Evolutionary conservation across 129 eudicot species (phyloP).

Genomic region (Logfia minima): DNA sequence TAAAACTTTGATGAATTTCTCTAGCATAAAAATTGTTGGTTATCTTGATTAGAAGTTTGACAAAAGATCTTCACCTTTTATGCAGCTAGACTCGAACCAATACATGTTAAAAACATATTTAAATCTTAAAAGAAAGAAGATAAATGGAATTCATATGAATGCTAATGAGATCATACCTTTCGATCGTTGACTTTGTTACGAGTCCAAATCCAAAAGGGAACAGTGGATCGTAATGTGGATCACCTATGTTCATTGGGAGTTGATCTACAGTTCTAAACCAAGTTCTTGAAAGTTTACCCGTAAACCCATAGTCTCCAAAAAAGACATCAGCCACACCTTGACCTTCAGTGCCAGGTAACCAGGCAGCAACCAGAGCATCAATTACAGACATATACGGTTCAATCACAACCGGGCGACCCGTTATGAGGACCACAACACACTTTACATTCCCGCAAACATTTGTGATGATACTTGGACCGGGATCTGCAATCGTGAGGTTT

Average conservation of each 20-base stretch:
- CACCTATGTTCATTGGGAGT: conserved; percentile 68
- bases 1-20: not conserved
- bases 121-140: not conserved
- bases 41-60: not conserved
- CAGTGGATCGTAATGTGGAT: conserved; percentile 58
- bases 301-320: conserved; percentile 59
- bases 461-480: conserved; percentile 54
- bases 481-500: conserved; percentile 55
- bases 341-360: conserved; percentile 78
- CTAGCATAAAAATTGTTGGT: not conserved
- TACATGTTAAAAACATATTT: not conserved
- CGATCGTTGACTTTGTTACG: conserved; percentile 32
- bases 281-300: conserved; percentile 58
- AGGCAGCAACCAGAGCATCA: conserved; percentile 72
- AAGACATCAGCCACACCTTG: conserved; percentile 77
- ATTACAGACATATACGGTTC: conserved; percentile 55
- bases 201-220: conserved; percentile 66
- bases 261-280: conserved; percentile 70
- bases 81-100: not conserved
- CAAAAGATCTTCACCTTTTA: not conserved
- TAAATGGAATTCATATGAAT: not conserved
- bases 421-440: conserved; percentile 59
- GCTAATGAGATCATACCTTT: conserved; percentile 26
- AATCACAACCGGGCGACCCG: conserved; percentile 62
- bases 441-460: conserved; percentile 52